Conservation (phyloP, 2,329 filamentous ascomycete species). For the Calonectria hongkongensis region DNA sequence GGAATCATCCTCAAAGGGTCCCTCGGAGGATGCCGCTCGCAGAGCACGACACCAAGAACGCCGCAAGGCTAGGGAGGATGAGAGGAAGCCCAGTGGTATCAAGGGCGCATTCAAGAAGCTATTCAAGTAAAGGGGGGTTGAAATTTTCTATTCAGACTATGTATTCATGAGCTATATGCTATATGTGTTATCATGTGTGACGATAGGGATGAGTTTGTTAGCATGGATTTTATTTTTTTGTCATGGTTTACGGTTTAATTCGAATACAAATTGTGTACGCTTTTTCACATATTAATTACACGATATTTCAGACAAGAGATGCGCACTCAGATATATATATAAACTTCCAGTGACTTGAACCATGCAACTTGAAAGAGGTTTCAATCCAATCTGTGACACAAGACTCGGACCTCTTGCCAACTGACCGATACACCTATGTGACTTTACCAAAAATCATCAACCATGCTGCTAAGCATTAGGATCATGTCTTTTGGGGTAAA, state of each 20-base stretch:
- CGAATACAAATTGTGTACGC: slow-evolving; percentile 42
- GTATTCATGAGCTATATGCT: slow-evolving; percentile 50
- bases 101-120: slow-evolving; percentile 58
- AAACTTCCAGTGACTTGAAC: no score
- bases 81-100: slow-evolving; percentile 57
- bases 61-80: slow-evolving; percentile 57
- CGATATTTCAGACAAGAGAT: no score
- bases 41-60: slow-evolving; percentile 59
- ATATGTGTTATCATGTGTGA: slow-evolving; percentile 51
- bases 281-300: not conserved
- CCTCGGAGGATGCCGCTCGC: slow-evolving; percentile 58
- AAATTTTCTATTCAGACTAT: slow-evolving; percentile 44
- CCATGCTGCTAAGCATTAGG: no score
- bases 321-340: no score
- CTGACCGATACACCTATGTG: no score
- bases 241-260: slow-evolving; percentile 38
- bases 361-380: no score
- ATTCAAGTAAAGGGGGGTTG: slow-evolving; percentile 49
- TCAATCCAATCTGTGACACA: no score
- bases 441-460: no score
- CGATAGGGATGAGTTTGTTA: slow-evolving; percentile 46
- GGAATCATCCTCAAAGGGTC: slow-evolving; percentile 43
- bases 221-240: slow-evolving; percentile 40
- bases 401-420: no score
- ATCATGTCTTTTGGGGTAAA: no score